These are phyloP conservation scores for Calonectria crousiana DNA, from an alignment of 2,329 filamentous ascomycete species.

Conservation along the genomic window DNA sequence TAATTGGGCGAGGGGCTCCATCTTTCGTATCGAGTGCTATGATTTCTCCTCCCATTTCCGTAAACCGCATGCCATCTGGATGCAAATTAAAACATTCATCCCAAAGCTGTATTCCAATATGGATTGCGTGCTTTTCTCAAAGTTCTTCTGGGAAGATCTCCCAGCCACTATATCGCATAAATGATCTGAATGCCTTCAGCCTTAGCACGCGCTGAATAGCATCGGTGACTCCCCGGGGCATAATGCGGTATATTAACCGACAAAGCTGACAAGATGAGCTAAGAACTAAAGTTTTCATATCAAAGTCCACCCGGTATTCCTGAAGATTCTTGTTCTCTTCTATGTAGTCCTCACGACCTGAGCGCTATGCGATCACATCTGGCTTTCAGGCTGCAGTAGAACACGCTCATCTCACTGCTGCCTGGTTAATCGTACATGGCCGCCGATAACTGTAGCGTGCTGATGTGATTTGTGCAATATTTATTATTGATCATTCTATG, in stretches of 20 bases:
- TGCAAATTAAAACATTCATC: background rate
- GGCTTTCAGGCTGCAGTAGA: background rate
- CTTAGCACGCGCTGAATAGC: background rate
- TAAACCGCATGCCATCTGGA: background rate
- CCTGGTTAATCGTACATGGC: too few relatives aligned
- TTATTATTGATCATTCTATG: too few relatives aligned
- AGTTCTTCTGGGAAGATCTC: background rate
- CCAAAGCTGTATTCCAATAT: background rate
- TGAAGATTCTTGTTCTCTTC: background rate
- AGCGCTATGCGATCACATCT: background rate
- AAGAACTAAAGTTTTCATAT: background rate
- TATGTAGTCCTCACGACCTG: background rate
- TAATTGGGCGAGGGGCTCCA: background rate
- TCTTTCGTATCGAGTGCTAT: background rate
- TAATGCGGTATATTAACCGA: background rate
- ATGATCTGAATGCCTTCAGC: background rate
- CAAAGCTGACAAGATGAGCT: background rate
- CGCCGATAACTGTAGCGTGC: too few relatives aligned
- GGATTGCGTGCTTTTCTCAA: background rate
- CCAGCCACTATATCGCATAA: background rate
- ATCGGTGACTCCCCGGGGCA: background rate
- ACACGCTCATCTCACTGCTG: background rate
- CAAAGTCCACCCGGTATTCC: background rate
- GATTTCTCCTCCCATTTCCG: background rate
- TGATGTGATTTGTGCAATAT: too few relatives aligned